A percentile compares a stretch with the other conserved stretches of the same genome.
These are phyloP conservation scores for Ceratobasidium theobromae DNA, from an alignment of 1,284 basidiomycete genomes.

Conservation along the genomic window DNA sequence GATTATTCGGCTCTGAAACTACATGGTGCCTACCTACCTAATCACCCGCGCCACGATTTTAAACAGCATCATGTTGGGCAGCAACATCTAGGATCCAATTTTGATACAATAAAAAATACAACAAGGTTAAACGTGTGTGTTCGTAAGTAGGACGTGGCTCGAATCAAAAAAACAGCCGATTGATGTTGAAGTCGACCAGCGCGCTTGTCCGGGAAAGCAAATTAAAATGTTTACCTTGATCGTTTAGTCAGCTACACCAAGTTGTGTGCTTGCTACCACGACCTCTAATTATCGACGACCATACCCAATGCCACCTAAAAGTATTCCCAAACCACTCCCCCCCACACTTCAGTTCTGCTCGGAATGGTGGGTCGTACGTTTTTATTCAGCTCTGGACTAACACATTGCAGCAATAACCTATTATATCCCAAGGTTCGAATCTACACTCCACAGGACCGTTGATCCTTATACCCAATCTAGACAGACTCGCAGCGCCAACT, in stretches of 20 bases:
- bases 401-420: slow-evolving; percentile 74
- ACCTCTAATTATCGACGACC: neutral
- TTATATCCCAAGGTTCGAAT: slow-evolving; percentile 69
- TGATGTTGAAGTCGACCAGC: too few species aligned
- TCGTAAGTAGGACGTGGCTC: too few species aligned
- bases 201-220: too few species aligned
- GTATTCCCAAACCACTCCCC: neutral
- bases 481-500: slow-evolving; percentile 83
- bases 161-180: too few species aligned
- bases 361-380: slow-evolving; percentile 33
- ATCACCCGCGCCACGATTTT: slow-evolving; percentile 14
- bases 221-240: too few species aligned
- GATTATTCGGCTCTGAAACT: neutral
- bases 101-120: too few species aligned
- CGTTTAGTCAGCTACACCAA: neutral
- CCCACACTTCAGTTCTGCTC: slow-evolving; percentile 35
- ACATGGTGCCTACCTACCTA: slow-evolving; percentile 13
- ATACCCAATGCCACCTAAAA: slow-evolving; percentile 16
- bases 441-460: neutral
- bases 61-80: too few species aligned
- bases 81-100: too few species aligned
- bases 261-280: neutral
- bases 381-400: neutral
- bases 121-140: too few species aligned
- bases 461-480: slow-evolving; percentile 46